Base-by-base conservation (phyloP, 1,139 yeast species). In the Suhomyces bolitotheri region DNA sequence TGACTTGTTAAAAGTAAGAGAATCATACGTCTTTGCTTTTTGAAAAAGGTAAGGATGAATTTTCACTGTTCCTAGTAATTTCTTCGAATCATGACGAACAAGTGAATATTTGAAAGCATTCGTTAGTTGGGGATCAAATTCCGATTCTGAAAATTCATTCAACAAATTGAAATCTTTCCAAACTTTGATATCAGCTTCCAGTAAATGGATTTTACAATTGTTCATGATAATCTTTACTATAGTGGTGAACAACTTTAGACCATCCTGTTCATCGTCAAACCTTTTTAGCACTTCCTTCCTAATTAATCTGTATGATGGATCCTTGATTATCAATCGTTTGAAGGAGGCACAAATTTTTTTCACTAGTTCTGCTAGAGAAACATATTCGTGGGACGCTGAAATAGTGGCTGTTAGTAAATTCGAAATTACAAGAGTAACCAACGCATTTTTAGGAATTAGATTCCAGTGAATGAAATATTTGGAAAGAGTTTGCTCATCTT, bases 21-120 rank as follows among this genome's bases (percentile, higher is more conserved):
- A 40, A 17, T 43, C 44, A 21, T 43, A 41, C 7, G 39, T 23
- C 12, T 45, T 46, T 38, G 55, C 47, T 22, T 51, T 47, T 4
- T 48, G 45, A 10, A 50, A 38, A 4, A 63, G 40, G 28, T 44
- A 47, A 4, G 67, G 64, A 43, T 64, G 66, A 9, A 59, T 44
- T 19, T 40, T 37, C 7, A 64, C 40, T 7, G 53, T 45, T 1
- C 65, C 64, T 2, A 40, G 25, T 19, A 25, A 35, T 14, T 42
- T 42, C 11, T 38, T 27, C 5, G 29, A 12, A 9, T 29, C 22
- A 4, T 22, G 6, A 15, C 27, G 16, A 7, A 34, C 21, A 5
- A 29, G 33, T 14, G 37, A 32, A 24, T 41, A 43, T 9, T 22
- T 20, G 23, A 47, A 43, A 1, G 38, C 41, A 10, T 10, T 8